phyloP scores from a whole-genome alignment of 306 rosid species.

The Quercus rubra region DNA sequence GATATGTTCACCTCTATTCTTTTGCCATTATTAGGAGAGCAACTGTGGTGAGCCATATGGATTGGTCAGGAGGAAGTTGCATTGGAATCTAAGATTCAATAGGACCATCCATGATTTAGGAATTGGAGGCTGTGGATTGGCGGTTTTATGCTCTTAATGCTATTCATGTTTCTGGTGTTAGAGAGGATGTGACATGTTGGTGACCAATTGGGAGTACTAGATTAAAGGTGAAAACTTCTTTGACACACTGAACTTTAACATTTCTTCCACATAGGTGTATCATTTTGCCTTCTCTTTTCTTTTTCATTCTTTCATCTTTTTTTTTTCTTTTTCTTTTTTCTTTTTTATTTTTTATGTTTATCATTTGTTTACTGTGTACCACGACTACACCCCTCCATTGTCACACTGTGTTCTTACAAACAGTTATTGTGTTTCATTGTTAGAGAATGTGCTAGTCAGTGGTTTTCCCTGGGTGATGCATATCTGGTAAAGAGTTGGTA shows the following conservation, averaged over 20 bases:
- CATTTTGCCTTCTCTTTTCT: neutral
- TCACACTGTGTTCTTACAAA: neutral
- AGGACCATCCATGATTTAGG: neutral
- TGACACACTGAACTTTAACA: neutral
- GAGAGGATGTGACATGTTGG: neutral
- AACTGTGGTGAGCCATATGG: neutral
- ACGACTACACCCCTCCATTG: neutral
- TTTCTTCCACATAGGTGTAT: neutral
- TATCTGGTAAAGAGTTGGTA: neutral
- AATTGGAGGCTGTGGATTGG: neutral
- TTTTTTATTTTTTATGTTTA: neutral
- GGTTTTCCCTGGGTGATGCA: neutral
- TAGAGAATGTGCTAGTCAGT: conserved; percentile 15
- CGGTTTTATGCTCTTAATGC: neutral
- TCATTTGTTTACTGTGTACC: neutral
- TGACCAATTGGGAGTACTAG: neutral
- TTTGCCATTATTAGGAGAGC: neutral
- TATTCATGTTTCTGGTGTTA: neutral
- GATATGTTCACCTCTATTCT: neutral
- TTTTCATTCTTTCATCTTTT: neutral
- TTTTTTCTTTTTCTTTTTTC: neutral
- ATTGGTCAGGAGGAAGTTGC: neutral
- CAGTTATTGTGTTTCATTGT: neutral
- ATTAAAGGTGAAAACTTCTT: neutral
- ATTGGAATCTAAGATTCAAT: neutral